Conservation (phyloP, 2,329 filamentous ascomycete genomes). For the Fusarium redolens region DNA sequence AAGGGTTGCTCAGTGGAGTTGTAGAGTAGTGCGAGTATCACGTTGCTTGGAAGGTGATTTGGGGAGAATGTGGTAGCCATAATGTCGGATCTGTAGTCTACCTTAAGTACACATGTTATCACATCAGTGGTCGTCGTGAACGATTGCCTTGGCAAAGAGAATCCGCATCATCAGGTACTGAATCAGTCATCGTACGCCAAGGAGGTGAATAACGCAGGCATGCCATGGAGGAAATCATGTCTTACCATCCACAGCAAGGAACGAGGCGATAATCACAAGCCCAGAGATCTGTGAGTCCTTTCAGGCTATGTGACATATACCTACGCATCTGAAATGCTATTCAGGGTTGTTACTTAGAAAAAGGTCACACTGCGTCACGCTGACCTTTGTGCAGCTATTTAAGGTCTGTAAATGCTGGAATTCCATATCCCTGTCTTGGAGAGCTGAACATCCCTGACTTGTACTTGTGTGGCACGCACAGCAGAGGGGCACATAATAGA, state of each 20-base stretch:
- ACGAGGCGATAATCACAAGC: neutral
- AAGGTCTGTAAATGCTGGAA: no score
- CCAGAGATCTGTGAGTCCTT: no score
- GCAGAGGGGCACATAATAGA: no score
- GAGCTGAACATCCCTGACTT: no score
- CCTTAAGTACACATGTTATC: neutral
- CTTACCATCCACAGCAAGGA: accelerated
- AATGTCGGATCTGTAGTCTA: accelerated
- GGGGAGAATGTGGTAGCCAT: accelerated
- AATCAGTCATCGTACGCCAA: neutral
- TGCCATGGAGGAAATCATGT: accelerated
- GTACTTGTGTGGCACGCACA: no score
- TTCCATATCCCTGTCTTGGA: no score
- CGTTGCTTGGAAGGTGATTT: neutral
- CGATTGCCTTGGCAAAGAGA: accelerated
- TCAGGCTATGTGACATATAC: no score
- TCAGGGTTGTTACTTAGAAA: no score
- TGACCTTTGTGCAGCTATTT: no score
- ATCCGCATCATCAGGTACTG: accelerated
- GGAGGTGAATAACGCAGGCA: accelerated
- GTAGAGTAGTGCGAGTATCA: neutral
- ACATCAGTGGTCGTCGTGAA: accelerated
- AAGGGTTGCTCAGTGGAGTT: neutral
- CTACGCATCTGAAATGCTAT: no score
- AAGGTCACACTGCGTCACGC: no score